phyloP scores from a whole-genome alignment of 1,284 basidiomycete genomes.

The Marasmius fiardii region DNA sequence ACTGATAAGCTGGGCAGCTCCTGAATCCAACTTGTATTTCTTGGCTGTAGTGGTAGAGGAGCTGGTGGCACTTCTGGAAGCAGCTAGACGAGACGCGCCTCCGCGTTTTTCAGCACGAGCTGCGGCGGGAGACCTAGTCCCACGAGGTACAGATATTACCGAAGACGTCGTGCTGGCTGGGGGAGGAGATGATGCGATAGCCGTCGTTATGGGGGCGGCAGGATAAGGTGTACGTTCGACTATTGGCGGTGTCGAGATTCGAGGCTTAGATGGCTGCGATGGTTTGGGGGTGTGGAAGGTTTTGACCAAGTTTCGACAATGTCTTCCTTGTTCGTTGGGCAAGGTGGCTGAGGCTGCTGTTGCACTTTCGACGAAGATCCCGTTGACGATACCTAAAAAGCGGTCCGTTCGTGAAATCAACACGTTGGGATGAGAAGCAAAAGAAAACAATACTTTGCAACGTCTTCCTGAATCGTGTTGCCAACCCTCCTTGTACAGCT shows the following conservation, averaged over 20 bases:
- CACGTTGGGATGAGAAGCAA: background rate
- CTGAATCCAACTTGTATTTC: conserved; percentile 77
- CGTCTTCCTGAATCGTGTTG: conserved; percentile 80
- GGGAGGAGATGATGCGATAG: conserved; percentile 28
- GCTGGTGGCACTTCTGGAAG: conserved; percentile 31
- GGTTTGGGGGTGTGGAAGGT: conserved; percentile 58
- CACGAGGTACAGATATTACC: conserved; percentile 55
- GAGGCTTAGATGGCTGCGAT: conserved; percentile 46
- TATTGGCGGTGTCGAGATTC: conserved; percentile 50
- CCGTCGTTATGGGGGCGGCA: conserved; percentile 28
- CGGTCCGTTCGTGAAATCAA: conserved; percentile 1
- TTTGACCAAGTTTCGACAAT: conserved; percentile 98
- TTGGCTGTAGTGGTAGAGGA: conserved; percentile 39
- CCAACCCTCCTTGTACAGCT: conserved; percentile 93
- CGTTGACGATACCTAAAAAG: conserved; percentile 67
- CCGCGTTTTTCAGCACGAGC: conserved; percentile 41
- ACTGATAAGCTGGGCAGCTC: conserved; percentile 84
- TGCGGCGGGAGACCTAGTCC: conserved; percentile 60
- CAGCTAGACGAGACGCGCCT: conserved; percentile 54
- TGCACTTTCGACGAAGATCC: conserved; percentile 76
- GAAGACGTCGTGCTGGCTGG: conserved; percentile 24
- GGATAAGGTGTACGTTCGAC: conserved; percentile 49
- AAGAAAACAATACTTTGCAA: conserved; percentile 41
- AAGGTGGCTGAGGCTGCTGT: conserved; percentile 24
- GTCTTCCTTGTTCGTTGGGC: conserved; percentile 68